Evolutionary conservation across 2,329 filamentous ascomycete genomes (phyloP).

Genomic region (Exophiala mesophila): DNA sequence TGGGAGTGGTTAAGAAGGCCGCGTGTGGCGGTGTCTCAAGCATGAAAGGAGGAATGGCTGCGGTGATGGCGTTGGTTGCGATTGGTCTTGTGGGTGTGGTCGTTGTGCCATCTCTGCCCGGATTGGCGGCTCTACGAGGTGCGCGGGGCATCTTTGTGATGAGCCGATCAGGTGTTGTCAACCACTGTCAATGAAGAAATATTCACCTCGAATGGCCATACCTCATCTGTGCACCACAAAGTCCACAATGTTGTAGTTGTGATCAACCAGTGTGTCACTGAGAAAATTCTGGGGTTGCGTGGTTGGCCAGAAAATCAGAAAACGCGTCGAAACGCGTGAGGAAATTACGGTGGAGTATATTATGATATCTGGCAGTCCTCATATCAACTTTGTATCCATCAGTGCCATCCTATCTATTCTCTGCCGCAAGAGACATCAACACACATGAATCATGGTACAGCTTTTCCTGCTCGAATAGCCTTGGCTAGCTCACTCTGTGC

Average conservation of each 20-base stretch:
- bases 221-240: background rate
- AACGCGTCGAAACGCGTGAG: background rate
- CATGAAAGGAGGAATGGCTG: conserved; percentile 29
- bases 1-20: conserved; percentile 26
- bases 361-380: no score
- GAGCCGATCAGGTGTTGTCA: background rate
- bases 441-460: conserved; percentile 49
- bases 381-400: no score
- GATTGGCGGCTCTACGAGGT: conserved; percentile 21
- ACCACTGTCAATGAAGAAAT: background rate
- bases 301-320: no score
- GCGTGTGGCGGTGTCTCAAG: conserved; percentile 29
- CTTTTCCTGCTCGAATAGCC: conserved; percentile 58
- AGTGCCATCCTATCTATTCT: background rate
- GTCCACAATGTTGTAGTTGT: no score
- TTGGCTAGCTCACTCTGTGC: conserved; percentile 59
- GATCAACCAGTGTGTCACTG: no score
- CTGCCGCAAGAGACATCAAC: background rate
- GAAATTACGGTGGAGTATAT: background rate
- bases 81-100: conserved; percentile 25
- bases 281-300: background rate
- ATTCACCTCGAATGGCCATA: background rate
- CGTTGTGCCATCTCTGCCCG: conserved; percentile 14
- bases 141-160: conserved; percentile 22
- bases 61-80: conserved; percentile 25